A percentile compares a stretch with the other conserved stretches of the same genome.
These are phyloP conservation scores for Trebouxia sp. DNA, from an alignment of 139 green algal genomes.

Conservation along the genomic window DNA sequence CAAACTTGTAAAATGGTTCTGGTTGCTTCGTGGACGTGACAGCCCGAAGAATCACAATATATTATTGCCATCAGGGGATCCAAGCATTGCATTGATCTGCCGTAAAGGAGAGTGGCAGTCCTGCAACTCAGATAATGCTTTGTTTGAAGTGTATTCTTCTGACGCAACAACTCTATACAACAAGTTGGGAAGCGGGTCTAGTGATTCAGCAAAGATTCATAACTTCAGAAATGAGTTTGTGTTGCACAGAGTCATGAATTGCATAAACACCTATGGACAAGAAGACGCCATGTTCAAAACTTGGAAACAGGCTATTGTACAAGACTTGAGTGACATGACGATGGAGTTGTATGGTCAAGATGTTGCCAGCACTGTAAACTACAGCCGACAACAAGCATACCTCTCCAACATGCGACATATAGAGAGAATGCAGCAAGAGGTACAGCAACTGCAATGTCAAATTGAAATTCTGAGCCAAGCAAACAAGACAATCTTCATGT, in stretches of 20 bases:
- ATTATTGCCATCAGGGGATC: neutral
- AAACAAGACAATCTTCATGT: constrained; percentile 22
- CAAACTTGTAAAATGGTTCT: constrained; percentile 16
- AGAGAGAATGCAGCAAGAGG: constrained; percentile 15
- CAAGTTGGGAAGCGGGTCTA: constrained; percentile 13
- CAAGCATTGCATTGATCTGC: constrained; percentile 17
- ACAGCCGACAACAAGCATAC: constrained; percentile 3
- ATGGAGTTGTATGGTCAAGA: constrained; percentile 11
- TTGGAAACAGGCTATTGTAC: neutral
- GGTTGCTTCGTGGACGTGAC: constrained; percentile 16
- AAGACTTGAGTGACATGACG: constrained; percentile 2
- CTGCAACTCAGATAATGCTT: constrained; percentile 23
- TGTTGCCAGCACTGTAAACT: constrained; percentile 2
- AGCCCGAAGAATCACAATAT: constrained; percentile 7
- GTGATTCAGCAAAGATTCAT: constrained; percentile 1
- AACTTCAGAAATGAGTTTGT: constrained; percentile 17
- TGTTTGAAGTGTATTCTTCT: constrained; percentile 23
- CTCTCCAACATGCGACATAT: constrained; percentile 9
- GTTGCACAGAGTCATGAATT: constrained; percentile 9
- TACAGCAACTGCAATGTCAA: constrained; percentile 16
- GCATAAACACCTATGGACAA: neutral
- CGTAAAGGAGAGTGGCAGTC: constrained; percentile 5
- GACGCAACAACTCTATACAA: neutral
- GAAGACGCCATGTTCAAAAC: neutral
- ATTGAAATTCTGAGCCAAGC: constrained; percentile 22